These are phyloP conservation scores for Leccinum incarnatum DNA, from an alignment of 768 basidiomycete genomes.

Conservation along the genomic window DNA sequence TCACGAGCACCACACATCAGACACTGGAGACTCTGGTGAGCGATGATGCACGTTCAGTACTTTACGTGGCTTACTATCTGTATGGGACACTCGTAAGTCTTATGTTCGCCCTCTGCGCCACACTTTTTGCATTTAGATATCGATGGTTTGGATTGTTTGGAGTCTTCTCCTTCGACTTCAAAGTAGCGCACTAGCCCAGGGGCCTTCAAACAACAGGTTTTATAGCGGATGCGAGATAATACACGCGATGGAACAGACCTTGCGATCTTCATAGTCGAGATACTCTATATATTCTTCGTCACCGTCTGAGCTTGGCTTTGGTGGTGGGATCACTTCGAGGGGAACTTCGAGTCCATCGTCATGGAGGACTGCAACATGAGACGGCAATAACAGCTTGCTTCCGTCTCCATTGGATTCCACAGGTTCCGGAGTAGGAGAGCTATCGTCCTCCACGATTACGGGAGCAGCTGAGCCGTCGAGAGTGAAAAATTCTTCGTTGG, in stretches of 20 bases:
- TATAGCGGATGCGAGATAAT: not conserved
- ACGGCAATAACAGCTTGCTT: slow-evolving; percentile 52
- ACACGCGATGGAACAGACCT: slow-evolving; percentile 38
- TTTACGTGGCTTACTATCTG: slow-evolving; percentile 53
- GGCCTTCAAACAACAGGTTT: slow-evolving; percentile 36
- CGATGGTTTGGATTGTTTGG: slow-evolving; percentile 38
- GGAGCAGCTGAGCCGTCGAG: slow-evolving; percentile 46
- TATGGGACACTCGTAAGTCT: slow-evolving; percentile 63
- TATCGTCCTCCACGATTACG: slow-evolving; percentile 26
- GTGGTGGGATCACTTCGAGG: slow-evolving; percentile 45
- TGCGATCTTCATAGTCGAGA: slow-evolving; percentile 67
- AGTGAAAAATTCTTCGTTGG: slow-evolving; percentile 40
- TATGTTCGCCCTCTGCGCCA: slow-evolving; percentile 71
- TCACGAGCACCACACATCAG: slow-evolving; percentile 77
- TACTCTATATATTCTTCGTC: slow-evolving; percentile 75
- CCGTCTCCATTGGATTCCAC: slow-evolving; percentile 19
- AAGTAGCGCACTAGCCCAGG: slow-evolving; percentile 61
- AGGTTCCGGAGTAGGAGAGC: slow-evolving; percentile 6
- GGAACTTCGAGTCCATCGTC: slow-evolving; percentile 32
- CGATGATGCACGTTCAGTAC: not conserved
- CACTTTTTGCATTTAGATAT: slow-evolving; percentile 73
- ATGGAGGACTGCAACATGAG: slow-evolving; percentile 61
- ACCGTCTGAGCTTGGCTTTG: slow-evolving; percentile 44
- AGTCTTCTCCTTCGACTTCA: slow-evolving; percentile 43
- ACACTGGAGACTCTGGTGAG: slow-evolving; percentile 46